phyloP scores from a whole-genome alignment of 306 rosid genomes.

The Trifolium subterraneum region DNA sequence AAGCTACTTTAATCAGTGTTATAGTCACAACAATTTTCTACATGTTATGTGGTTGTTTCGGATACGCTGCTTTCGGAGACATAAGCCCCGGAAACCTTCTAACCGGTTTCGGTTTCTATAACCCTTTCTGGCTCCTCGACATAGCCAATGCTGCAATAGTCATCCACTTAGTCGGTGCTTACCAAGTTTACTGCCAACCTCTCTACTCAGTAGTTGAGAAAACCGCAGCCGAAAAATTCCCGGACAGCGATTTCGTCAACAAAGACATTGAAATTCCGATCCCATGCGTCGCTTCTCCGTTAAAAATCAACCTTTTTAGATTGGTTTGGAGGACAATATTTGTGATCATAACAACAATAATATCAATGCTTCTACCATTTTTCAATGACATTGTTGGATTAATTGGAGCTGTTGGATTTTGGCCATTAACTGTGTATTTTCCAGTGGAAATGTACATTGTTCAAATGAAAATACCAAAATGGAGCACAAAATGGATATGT shows the following conservation, averaged over 20 bases:
- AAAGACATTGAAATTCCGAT: conserved; percentile 33
- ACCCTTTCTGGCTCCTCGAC: conserved; percentile 55
- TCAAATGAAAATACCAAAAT: conserved; percentile 45
- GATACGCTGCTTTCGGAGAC: conserved; percentile 57
- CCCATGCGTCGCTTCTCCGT: not conserved
- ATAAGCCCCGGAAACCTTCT: conserved; percentile 51
- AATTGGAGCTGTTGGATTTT: conserved; percentile 53
- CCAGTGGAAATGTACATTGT: conserved; percentile 52
- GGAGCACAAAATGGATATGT: conserved; percentile 48
- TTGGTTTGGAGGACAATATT: conserved; percentile 54
- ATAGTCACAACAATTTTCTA: conserved; percentile 47
- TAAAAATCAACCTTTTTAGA: conserved; percentile 45
- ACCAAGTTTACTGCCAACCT: conserved; percentile 56
- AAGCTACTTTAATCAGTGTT: conserved; percentile 41
- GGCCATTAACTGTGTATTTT: conserved; percentile 61
- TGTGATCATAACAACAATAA: conserved; percentile 38
- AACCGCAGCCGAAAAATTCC: conserved; percentile 18
- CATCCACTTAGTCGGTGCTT: conserved; percentile 55
- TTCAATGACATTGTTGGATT: conserved; percentile 55
- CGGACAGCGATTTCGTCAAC: conserved; percentile 34
- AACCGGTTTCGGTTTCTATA: conserved; percentile 51
- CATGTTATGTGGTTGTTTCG: conserved; percentile 51
- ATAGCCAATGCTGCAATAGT: conserved; percentile 54
- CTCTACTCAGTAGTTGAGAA: conserved; percentile 45
- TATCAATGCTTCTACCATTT: conserved; percentile 55